phyloP scores from a whole-genome alignment of 2,329 filamentous ascomycete genomes.

The Neonectria sp. region DNA sequence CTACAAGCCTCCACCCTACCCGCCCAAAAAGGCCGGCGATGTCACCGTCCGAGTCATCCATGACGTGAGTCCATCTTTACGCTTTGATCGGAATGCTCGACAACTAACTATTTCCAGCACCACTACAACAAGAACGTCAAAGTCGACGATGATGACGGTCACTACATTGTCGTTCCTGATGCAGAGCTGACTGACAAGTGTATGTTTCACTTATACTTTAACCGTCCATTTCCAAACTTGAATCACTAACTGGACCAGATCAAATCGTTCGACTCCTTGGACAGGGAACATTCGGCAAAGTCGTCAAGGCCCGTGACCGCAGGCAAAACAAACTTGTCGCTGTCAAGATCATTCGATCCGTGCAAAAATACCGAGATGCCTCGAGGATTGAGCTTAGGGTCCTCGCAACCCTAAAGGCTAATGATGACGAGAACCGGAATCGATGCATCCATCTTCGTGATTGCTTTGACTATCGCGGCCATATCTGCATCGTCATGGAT shows the following conservation, averaged over 20 bases:
- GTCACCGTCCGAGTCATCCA: conserved; percentile 75
- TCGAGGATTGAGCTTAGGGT: conserved; percentile 95
- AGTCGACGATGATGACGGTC: conserved; percentile 95
- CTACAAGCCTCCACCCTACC: conserved; percentile 90
- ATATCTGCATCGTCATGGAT: conserved; percentile 90
- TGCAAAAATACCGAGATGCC: conserved; percentile 98
- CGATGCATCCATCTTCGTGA: conserved; percentile 97
- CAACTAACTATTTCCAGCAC: conserved; percentile 43
- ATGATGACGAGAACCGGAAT: conserved; percentile 93
- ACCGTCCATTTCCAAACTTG: conserved; percentile 6
- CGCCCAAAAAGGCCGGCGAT: conserved; percentile 90
- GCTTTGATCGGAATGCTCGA: neutral
- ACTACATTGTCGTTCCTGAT: conserved; percentile 94
- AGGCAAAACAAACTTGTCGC: conserved; percentile 85
- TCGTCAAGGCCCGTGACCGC: conserved; percentile 91
- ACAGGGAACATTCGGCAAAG: conserved; percentile 98
- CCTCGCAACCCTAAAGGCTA: conserved; percentile 90
- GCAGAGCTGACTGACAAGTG: conserved; percentile 90
- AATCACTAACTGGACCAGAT: conserved; percentile 68
- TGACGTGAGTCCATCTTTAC: conserved; percentile 68
- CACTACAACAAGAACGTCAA: conserved; percentile 74
- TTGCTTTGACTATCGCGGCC: conserved; percentile 96
- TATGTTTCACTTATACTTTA: conserved; percentile 64
- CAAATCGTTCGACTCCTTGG: conserved; percentile 91
- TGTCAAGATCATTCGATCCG: conserved; percentile 98